Conservation (phyloP, 2,329 filamentous ascomycete genomes). For the Aspergillus sp. region DNA sequence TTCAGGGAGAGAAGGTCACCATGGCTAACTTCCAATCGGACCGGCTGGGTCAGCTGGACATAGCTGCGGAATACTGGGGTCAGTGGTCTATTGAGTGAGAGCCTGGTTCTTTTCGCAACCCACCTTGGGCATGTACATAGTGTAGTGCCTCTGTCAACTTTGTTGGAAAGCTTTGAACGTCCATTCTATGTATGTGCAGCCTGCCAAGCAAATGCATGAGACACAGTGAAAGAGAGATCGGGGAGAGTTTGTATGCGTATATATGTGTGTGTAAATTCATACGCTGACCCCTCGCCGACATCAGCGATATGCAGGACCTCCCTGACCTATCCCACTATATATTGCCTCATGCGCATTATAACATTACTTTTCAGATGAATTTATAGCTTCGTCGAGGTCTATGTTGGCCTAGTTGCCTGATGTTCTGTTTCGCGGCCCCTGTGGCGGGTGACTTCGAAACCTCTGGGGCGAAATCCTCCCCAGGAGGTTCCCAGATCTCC, state of each 20-base stretch:
- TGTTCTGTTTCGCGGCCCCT: no score
- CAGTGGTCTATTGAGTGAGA: constrained; percentile 4
- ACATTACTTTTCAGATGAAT: neutral
- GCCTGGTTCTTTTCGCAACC: neutral
- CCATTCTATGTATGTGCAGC: neutral
- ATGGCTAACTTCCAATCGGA: constrained; percentile 2
- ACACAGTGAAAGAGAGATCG: neutral
- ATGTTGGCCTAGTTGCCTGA: no score
- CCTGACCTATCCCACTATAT: neutral
- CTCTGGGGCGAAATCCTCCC: neutral
- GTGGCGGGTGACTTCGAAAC: no score
- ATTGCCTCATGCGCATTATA: neutral
- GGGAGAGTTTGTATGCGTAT: neutral
- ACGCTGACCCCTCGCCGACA: neutral
- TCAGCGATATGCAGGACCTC: neutral
- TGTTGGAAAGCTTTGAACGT: neutral
- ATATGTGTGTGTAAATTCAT: neutral
- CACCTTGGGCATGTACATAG: neutral
- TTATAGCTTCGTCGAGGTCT: neutral
- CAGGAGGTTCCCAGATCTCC: neutral
- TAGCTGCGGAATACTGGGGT: constrained; percentile 1
- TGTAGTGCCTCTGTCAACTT: neutral
- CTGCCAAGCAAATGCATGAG: neutral
- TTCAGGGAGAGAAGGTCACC: constrained; percentile 3
- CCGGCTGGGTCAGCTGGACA: constrained; percentile 1